Evolutionary conservation across 768 basidiomycete genomes (phyloP).

Genomic region (Psilocybe azurescens): DNA sequence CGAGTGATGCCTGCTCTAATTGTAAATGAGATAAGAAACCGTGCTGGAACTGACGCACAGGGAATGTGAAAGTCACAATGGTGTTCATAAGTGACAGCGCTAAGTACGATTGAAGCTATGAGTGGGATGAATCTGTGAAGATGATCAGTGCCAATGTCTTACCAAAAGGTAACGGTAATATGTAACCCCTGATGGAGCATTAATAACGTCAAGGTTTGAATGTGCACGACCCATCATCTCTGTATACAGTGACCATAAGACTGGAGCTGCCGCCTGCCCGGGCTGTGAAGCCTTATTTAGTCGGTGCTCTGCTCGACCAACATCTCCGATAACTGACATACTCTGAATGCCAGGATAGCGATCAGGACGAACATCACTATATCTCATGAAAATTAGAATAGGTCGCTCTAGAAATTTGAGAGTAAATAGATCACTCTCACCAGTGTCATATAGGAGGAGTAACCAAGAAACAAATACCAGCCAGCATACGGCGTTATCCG

Average conservation of each 20-base stretch:
- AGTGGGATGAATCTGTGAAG: no score
- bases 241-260: conserved; percentile 13
- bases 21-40: background rate
- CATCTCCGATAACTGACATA: conserved; percentile 3
- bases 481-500: conserved; percentile 14
- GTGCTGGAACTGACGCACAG: conserved; percentile 1
- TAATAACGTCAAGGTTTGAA: background rate
- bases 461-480: conserved; percentile 20
- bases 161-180: conserved; percentile 15
- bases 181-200: background rate
- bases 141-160: background rate
- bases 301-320: background rate
- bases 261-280: conserved; percentile 11
- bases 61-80: background rate
- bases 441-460: conserved; percentile 18
- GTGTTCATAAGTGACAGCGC: conserved; percentile 5
- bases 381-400: background rate
- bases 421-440: background rate
- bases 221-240: conserved; percentile 4
- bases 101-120: background rate
- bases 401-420: background rate
- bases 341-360: conserved; percentile 16
- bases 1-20: background rate
- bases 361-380: conserved; percentile 19
- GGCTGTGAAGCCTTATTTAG: background rate